phyloP scores from a whole-genome alignment of 805 yeast species.

The Brettanomyces sp. region DNA sequence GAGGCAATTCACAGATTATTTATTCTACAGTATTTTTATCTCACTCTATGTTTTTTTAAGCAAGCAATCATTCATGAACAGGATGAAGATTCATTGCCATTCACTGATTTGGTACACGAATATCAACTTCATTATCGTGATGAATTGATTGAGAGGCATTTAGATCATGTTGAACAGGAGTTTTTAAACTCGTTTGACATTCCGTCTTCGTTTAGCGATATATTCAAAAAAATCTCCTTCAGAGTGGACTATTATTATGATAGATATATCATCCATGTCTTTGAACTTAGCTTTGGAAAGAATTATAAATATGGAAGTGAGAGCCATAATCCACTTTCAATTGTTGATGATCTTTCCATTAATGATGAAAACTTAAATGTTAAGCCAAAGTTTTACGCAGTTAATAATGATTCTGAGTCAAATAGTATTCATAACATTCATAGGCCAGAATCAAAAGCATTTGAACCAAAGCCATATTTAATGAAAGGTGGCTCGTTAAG shows the following conservation, averaged over 20 bases:
- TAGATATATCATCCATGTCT: constrained; percentile 29
- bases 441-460: not conserved
- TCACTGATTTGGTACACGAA: constrained; percentile 14
- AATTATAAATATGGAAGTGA: no score
- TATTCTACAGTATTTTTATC: constrained; percentile 10
- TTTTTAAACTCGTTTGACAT: constrained; percentile 16
- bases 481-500: constrained; percentile 12
- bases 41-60: constrained; percentile 11
- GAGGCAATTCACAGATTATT: constrained; percentile 13
- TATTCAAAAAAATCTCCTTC: constrained; percentile 17
- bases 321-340: no score
- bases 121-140: constrained; percentile 10
- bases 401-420: not conserved
- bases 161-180: constrained; percentile 12
- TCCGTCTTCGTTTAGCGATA: constrained; percentile 11
- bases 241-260: constrained; percentile 31
- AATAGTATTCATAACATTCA: not conserved
- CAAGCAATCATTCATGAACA: constrained; percentile 6
- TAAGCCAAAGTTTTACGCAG: not conserved
- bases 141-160: constrained; percentile 10
- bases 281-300: constrained; percentile 4
- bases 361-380: not conserved
- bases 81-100: not conserved
- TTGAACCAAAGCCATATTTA: constrained; percentile 14
- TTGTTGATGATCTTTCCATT: no score